Conservation (phyloP, 257 asterid species). For the Nicotiana otophora region DNA sequence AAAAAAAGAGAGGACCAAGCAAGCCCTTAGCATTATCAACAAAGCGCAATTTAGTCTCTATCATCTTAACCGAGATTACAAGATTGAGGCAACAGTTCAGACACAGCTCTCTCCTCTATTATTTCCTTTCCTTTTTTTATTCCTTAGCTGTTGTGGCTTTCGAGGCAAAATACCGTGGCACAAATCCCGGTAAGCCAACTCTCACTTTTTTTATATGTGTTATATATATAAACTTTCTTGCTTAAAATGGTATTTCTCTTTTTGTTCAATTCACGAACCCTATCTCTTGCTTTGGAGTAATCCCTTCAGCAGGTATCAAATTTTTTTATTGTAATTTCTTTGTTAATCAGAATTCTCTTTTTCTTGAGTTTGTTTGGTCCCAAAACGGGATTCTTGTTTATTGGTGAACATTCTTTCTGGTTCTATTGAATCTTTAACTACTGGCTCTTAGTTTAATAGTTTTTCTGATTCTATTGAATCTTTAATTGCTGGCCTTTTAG, state of each 20-base stretch:
- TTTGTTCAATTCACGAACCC: not conserved
- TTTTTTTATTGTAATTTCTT: not conserved
- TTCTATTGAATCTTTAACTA: not conserved
- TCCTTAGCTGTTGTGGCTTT: not conserved
- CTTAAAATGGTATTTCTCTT: not conserved
- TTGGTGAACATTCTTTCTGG: not conserved
- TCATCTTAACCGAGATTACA: too few relatives aligned
- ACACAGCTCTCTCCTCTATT: too few relatives aligned
- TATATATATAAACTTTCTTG: not conserved
- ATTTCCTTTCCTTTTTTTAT: too few relatives aligned
- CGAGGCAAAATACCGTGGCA: constrained; percentile 36
- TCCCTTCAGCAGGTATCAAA: not conserved
- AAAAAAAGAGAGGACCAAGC: too few relatives aligned
- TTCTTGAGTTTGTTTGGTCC: not conserved
- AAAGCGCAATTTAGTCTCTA: too few relatives aligned
- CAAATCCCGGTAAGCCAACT: constrained; percentile 28
- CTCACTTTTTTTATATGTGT: not conserved
- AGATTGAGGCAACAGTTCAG: too few relatives aligned
- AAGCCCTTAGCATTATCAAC: too few relatives aligned
- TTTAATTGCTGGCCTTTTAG: not conserved
- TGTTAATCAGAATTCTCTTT: not conserved
- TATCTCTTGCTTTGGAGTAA: not conserved
- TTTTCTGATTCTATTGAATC: not conserved
- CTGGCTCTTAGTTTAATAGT: not conserved
- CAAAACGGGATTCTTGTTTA: not conserved